phyloP scores from a whole-genome alignment of 2,329 filamentous ascomycete species.

The Cordyceps pruinosa region DNA sequence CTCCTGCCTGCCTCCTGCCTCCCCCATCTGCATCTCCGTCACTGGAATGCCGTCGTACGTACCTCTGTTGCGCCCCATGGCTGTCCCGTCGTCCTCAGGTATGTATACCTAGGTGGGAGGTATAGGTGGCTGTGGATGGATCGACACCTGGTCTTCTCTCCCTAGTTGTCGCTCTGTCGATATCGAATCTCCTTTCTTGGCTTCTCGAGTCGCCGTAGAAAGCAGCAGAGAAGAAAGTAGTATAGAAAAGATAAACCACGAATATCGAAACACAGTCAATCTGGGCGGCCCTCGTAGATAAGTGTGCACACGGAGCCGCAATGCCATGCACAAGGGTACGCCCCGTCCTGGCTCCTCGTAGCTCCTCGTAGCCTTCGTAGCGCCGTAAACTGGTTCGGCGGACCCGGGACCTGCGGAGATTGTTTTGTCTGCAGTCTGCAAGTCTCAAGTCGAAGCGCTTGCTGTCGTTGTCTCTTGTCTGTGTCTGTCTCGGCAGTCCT shows the following conservation, averaged over 20 bases:
- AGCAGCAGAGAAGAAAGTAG: not conserved
- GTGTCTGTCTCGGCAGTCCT: not conserved
- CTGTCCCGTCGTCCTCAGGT: not conserved
- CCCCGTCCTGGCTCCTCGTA: no score
- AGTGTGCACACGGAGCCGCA: not conserved
- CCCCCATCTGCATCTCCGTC: not conserved
- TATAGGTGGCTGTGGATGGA: no score
- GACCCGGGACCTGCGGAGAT: slow-evolving; percentile 9
- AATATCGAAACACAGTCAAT: not conserved
- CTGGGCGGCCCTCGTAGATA: not conserved
- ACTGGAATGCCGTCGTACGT: slow-evolving; percentile 14
- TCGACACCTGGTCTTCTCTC: no score
- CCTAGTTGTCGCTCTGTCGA: no score
- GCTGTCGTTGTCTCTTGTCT: no score
- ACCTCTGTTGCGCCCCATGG: slow-evolving; percentile 15
- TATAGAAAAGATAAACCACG: not conserved
- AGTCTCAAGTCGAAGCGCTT: not conserved
- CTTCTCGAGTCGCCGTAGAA: not conserved
- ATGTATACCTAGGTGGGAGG: not conserved
- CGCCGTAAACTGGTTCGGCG: slow-evolving; percentile 6
- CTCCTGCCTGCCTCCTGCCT: not conserved
- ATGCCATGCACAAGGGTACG: not conserved
- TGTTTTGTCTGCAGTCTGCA: not conserved
- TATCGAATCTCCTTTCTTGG: not conserved
- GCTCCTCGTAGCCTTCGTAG: no score